Evolutionary conservation across 2,329 filamentous ascomycete species (phyloP).

Genomic region (Hypomyces rosellus): DNA sequence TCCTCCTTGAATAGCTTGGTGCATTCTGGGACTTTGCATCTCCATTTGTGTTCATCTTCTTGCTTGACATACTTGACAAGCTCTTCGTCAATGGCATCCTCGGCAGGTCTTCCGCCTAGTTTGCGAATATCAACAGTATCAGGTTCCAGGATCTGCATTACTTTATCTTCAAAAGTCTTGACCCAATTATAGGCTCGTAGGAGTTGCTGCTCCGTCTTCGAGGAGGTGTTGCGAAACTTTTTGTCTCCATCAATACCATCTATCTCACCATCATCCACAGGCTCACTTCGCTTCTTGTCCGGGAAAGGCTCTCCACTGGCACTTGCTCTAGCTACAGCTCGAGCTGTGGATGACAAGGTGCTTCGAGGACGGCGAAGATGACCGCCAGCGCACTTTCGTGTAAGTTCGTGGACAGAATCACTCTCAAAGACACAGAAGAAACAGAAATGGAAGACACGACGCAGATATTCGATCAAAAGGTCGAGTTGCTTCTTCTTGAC

Average conservation of each 20-base stretch:
- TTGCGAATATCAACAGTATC: slow-evolving; percentile 82
- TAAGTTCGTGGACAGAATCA: slow-evolving; percentile 92
- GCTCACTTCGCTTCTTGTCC: slow-evolving; percentile 66
- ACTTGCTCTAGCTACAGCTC: slow-evolving; percentile 78
- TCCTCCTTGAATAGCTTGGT: slow-evolving; percentile 96
- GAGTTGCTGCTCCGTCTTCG: slow-evolving; percentile 83
- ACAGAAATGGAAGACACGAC: slow-evolving; percentile 96
- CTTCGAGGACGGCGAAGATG: slow-evolving; percentile 87
- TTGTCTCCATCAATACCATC: slow-evolving; percentile 52
- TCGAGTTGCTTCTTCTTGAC: slow-evolving; percentile 96
- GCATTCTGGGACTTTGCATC: slow-evolving; percentile 94
- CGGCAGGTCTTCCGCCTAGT: slow-evolving; percentile 78
- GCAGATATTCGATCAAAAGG: slow-evolving; percentile 90
- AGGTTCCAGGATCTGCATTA: slow-evolving; percentile 86
- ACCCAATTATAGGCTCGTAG: slow-evolving; percentile 98
- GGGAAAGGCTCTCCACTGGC: slow-evolving; percentile 79
- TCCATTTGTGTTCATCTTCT: slow-evolving; percentile 94
- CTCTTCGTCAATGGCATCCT: slow-evolving; percentile 84
- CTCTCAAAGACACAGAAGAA: slow-evolving; percentile 99
- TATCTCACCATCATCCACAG: slow-evolving; percentile 54
- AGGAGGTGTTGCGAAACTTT: slow-evolving; percentile 61
- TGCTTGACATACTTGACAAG: slow-evolving; percentile 85
- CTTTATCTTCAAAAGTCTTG: slow-evolving; percentile 95
- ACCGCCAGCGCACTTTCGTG: slow-evolving; percentile 93
- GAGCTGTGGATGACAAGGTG: slow-evolving; percentile 75